Evolutionary conservation across 1,139 yeast genomes (phyloP).

Genomic region (Saccharomyces hybrid): DNA sequence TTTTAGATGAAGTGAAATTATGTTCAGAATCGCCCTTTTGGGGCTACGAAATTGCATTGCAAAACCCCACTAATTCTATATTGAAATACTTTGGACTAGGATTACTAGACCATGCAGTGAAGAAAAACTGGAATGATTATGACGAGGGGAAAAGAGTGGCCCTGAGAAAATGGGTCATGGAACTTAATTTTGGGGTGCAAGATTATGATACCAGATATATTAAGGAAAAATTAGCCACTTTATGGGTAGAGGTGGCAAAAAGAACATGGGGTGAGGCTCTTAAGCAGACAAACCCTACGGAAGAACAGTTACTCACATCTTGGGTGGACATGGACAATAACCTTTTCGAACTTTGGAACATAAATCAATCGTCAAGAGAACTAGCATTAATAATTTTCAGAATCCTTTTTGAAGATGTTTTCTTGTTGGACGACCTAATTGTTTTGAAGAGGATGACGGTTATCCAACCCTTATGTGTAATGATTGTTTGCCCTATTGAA

Average conservation of each 20-base stretch:
- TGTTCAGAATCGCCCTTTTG: slow-evolving; percentile 82
- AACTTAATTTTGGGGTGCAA: slow-evolving; percentile 53
- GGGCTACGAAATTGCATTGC: slow-evolving; percentile 81
- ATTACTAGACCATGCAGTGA: slow-evolving; percentile 65
- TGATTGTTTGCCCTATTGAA: slow-evolving; percentile 66
- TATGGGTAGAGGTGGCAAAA: slow-evolving; percentile 93
- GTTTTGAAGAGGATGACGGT: slow-evolving; percentile 76
- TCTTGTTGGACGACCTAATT: slow-evolving; percentile 80
- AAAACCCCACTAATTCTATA: slow-evolving; percentile 52
- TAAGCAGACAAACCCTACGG: slow-evolving; percentile 30
- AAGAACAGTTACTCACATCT: slow-evolving; percentile 51
- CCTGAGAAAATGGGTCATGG: slow-evolving; percentile 76
- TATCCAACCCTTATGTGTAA: slow-evolving; percentile 74
- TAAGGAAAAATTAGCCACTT: slow-evolving; percentile 77
- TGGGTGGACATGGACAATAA: slow-evolving; percentile 87
- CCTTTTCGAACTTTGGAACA: slow-evolving; percentile 67
- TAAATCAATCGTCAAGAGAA: slow-evolving; percentile 57
- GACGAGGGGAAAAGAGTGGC: slow-evolving; percentile 61
- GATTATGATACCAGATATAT: slow-evolving; percentile 79
- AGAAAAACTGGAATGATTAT: slow-evolving; percentile 45
- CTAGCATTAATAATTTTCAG: slow-evolving; percentile 69
- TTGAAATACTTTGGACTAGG: slow-evolving; percentile 89
- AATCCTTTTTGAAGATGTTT: slow-evolving; percentile 90
- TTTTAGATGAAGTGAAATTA: slow-evolving; percentile 65
- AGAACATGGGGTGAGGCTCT: slow-evolving; percentile 73